Base-by-base conservation (phyloP, 1,284 basidiomycete species). In the Heliocybe sulcata region DNA sequence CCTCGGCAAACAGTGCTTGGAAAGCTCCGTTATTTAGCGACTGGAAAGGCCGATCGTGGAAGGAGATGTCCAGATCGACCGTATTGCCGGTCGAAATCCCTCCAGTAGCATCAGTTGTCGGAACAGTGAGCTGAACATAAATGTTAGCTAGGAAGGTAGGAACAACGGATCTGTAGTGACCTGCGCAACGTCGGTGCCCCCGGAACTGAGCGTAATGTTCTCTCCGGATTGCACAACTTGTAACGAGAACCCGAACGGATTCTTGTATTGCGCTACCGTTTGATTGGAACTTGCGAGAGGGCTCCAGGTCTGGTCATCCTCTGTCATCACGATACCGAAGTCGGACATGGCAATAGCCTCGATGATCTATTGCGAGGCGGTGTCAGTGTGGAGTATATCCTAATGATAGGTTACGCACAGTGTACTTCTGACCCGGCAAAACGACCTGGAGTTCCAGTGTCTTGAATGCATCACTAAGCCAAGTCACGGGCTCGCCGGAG, bases 221-320 rank as follows among this genome's bases (percentile, higher is more conserved):
- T 88, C 74, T 2, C 74, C 72, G 1, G 81, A 72, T 62, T 80
- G 72, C 22, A 86, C 67, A 35, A 86, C 83, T 64, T 87, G 83
- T 54, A 92, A 66, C 20, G 81, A 80, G 70, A 91, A 92, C 10
- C 81, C 83, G 68, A 92, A 90, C 1, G 89, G 89, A 68, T 90
- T 92, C 67, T 80, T 81, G 65, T 87, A 89, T 57, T 76, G 72
- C 14, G 86, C 88, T 2, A 85, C 59, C 0, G 85, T 86, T 55
- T 74, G 70, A 55, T 81, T 73, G 23, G 85, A 87, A 60, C 80
- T 77, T 0, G 82, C 71, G n/a, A 76, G 68, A 0, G 85, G 83
- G 2, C 79, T 76, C 60, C 81, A 87, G 0, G 79, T 72, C 62
- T 87, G 72, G 51, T 74, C 73, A 50, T 75, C 72, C 4, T 71